Base-by-base conservation (phyloP, 306 rosid genomes). In the Gleditsia sinensis region DNA sequence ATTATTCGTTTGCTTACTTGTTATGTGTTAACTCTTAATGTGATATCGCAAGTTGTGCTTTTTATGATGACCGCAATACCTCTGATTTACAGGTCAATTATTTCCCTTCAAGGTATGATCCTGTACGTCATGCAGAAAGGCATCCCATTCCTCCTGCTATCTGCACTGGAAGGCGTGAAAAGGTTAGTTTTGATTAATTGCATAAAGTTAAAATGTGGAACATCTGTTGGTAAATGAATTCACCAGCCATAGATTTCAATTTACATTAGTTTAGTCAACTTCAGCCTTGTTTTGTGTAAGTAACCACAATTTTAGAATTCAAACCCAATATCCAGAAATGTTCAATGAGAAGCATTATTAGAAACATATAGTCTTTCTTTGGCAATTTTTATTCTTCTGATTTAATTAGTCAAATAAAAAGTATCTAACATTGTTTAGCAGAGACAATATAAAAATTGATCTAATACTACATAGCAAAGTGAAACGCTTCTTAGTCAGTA, bases 101-200 rank as follows among this genome's bases (percentile, higher is more conserved):
- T 84, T 90, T 90, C 79, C 98, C 98, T 32, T 92, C 98, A 5
- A 92, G 92, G 72, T 88, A 56, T 60, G 91, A 92, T 46, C 84
- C 91, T 69, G 92, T 66, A 70, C 89, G 92, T 33, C 91, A 90
- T 45, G 94, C 98, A 24, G 88, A 90, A 82, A 68, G 9, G 69
- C 42, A 49, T 72, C 98, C 96, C 21, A 61, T 82, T 79, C 92
- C 98, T 53, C 54, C 86, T 50, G 63, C 42, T 49, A 48, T 81
- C 69, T 39, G 30, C 10, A 73, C 42, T 21, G 98, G 96, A 63
- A 88, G 33, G 77, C 92, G 96, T 72, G 98, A 92, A 63, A 87
- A 33, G 96, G 98, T 90, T 32, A 66, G 90, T 74, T 62, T 68
- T 27, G 30, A 16, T 58, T 1, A 10, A 48, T 76, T 70, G 42